Conservation (phyloP, 257 asterid genomes). For the Nicotiana undulata region DNA sequence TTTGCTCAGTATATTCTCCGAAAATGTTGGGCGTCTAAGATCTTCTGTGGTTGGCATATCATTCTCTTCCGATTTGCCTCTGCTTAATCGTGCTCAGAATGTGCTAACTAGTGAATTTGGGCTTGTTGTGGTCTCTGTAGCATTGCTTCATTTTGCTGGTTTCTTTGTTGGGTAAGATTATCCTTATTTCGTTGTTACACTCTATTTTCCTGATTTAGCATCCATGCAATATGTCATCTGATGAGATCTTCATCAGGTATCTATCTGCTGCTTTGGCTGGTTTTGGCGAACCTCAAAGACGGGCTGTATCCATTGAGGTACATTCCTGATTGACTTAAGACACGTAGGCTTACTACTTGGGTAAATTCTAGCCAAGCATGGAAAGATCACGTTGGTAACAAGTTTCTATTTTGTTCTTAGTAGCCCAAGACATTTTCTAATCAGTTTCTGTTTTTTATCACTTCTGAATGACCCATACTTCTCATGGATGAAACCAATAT, state of each 20-base stretch:
- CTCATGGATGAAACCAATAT: background rate
- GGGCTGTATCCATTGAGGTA: conserved; percentile 89
- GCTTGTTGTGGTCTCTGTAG: conserved; percentile 52
- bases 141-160: conserved; percentile 68
- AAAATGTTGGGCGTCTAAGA: conserved; percentile 55
- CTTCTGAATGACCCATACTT: background rate
- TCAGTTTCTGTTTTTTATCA: background rate
- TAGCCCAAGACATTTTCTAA: background rate
- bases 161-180: conserved; percentile 77
- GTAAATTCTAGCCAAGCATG: background rate
- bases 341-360: background rate
- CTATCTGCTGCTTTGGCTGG: conserved; percentile 67
- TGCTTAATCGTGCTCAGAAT: conserved; percentile 28
- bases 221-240: background rate
- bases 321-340: background rate
- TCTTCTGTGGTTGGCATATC: conserved; percentile 47
- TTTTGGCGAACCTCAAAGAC: conserved; percentile 76
- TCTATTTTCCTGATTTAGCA: background rate
- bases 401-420: background rate
- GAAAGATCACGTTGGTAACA: background rate
- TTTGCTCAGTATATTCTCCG: conserved; percentile 64
- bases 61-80: conserved; percentile 46
- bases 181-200: background rate
- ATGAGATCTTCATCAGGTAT: conserved; percentile 39
- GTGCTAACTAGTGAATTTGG: conserved; percentile 61